Evolutionary conservation across 2,329 filamentous ascomycete genomes (phyloP), one percentile per base, ranked within the genome.

Genomic region (Monilinia laxa): DNA sequence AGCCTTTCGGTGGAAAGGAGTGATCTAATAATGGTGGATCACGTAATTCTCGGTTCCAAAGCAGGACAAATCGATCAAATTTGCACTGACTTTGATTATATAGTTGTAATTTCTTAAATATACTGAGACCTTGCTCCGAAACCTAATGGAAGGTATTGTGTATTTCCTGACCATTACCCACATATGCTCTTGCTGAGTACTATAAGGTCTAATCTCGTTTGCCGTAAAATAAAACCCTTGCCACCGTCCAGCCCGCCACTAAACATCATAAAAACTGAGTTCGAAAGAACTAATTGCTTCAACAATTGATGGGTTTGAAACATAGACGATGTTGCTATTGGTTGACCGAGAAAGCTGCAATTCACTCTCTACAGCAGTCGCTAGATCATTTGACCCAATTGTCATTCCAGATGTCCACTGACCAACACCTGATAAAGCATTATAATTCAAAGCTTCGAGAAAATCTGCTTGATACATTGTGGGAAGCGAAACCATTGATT

Each of bases 321-420:
- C 11, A 25, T 10, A 51, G 4, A 2, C 12, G 12, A 7, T 49
- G 1, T 20, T 25, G n/a, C 25, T 35, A 1, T 23, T 7, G 5
- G 14, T 25, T n/a, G 51, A 25, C 25, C 14, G 20, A 25, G 9
- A 6, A 51, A 38, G 31, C 9, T 38, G n/a, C 14, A 23, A 7
- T 51, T 25, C 45, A 25, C n/a, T 10, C 11, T 51, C 58, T 23
- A 51, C 40, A 42, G 16, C 40, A 16, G 14, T 42, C 12, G 31
- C 31, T 35, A 5, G 42, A 10, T 35, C 42, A 23, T 62, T n/a
- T n/a, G 6, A 2, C 3, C 35, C n/a, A 14, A 20, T 23, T 45
- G 2, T 51, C n/a, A n/a, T 62, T 38, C n/a, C 58, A 52, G 28
- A 62, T 7, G 14, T 51, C 58, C 58, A 62, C 14, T 51, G n/a